These are phyloP conservation scores for Myriangium duriaei DNA, from an alignment of 2,329 filamentous ascomycete genomes.

Conservation along the genomic window DNA sequence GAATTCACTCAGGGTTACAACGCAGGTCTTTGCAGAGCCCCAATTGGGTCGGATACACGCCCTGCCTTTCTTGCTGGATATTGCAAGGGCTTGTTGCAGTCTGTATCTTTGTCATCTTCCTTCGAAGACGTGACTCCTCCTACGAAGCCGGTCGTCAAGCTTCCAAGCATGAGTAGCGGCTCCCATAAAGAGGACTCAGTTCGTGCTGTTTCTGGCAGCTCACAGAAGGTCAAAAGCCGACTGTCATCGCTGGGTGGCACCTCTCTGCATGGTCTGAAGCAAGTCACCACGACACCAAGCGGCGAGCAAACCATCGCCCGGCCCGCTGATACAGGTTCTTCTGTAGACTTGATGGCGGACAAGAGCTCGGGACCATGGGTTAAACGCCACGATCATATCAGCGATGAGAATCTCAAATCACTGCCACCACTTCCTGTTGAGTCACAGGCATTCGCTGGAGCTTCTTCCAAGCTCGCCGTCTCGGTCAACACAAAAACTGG, in stretches of 20 bases:
- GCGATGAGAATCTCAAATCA: background rate
- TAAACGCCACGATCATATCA: constrained; percentile 11
- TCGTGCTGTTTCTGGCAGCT: background rate
- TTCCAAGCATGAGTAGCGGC: constrained; percentile 2
- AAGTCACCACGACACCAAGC: constrained; percentile 13
- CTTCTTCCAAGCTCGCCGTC: background rate
- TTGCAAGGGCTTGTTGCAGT: constrained; percentile 21
- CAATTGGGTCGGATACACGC: constrained; percentile 16
- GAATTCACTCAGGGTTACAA: constrained; percentile 21
- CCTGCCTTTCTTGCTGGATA: constrained; percentile 23
- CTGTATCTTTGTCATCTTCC: constrained; percentile 6
- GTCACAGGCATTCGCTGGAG: background rate
- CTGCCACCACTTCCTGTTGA: background rate
- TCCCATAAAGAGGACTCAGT: no score
- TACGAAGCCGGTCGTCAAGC: constrained; percentile 5
- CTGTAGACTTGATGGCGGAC: constrained; percentile 14
- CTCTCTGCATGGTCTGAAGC: background rate
- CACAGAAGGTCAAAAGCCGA: background rate
- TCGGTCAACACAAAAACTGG: no score
- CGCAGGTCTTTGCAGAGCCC: constrained; percentile 20
- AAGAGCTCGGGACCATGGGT: constrained; percentile 20
- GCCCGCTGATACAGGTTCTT: constrained; percentile 18
- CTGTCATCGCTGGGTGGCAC: constrained; percentile 1
- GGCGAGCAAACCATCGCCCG: constrained; percentile 23
- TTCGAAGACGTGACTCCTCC: background rate